Evolutionary conservation across 345 rosid species (phyloP).

Genomic region (Luvunga scandens): DNA sequence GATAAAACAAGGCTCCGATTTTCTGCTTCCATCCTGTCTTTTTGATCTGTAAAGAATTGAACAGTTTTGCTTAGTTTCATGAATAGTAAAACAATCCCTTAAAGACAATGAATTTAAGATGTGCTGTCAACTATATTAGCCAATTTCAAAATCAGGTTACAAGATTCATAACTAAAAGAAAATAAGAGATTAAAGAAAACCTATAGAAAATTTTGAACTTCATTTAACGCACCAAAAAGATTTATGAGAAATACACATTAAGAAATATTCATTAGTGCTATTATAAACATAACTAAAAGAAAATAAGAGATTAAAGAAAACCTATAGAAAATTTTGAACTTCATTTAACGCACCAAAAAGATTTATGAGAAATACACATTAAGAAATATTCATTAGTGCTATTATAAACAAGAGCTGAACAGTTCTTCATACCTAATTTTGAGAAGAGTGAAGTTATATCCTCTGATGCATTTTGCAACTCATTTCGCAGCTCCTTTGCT

Average conservation of each 20-base stretch:
- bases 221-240: background rate
- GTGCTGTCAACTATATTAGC: background rate
- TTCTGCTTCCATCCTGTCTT: conserved; percentile 72
- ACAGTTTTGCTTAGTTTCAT: background rate
- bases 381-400: background rate
- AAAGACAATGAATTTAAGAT: background rate
- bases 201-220: background rate
- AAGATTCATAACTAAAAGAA: background rate
- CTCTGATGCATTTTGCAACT: conserved; percentile 75
- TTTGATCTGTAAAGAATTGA: conserved; percentile 50
- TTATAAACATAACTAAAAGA: background rate
- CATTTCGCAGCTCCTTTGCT: conserved; percentile 63
- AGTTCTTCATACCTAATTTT: conserved; percentile 58
- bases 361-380: background rate
- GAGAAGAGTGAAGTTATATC: conserved; percentile 65
- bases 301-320: background rate
- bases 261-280: too few relatives aligned
- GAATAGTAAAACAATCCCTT: background rate
- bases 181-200: background rate
- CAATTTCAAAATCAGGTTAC: background rate
- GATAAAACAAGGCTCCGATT: conserved; percentile 60
- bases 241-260: too few relatives aligned
- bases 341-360: background rate
- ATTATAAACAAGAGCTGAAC: background rate
- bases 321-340: background rate